Evolutionary conservation across 2,329 filamentous ascomycete genomes (phyloP), one percentile per base, ranked within the genome.

Genomic region (Cylindrodendrum hubeiense): DNA sequence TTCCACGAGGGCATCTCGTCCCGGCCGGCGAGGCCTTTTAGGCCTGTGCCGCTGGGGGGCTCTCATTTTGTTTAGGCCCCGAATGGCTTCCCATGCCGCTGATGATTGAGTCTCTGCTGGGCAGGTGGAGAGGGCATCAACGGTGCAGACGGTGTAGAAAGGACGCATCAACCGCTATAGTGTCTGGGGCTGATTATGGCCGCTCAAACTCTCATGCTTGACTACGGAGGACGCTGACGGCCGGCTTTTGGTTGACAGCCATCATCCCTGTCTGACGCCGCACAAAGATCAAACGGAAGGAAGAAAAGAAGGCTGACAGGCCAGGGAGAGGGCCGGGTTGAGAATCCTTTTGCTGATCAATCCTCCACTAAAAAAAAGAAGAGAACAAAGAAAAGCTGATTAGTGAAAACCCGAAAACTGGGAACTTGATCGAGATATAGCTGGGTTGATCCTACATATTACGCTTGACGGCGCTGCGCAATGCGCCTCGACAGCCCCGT

Each of bases 301-400:
- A 39, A 47, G 47, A 58, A 50, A 33, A 58, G 22, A 57, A 57
- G 13, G 44, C 41, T 37, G 22, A 49, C 17, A 49, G 22, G 28
- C 9, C 12, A 34, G 43, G 43, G 43, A 24, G 44, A 37, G 10
- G 49, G 33, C n/a, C 43, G 33, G 49, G 51, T 24, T 34, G 44
- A 19, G 39, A 15, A 56, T 56, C 52, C 44, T 21, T 33, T 30
- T 50, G 59, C 51, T 50, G 59, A 62, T 56, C 59, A 56, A 41
- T 39, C 57, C 41, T 43, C 57, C 41, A 37, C 57, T 12, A 55
- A 30, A 43, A 19, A 30, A 43, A 56, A 41, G 28, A 57, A 21
- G 19, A 39, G 21, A 39, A 37, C 41, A 17, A n/a, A n/a, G 15
- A 17, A 33, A 49, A 50, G 22, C 44, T 13, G 44, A 28, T 47